phyloP scores from a whole-genome alignment of 345 rosid genomes.

The Dipteronia sinensis region DNA sequence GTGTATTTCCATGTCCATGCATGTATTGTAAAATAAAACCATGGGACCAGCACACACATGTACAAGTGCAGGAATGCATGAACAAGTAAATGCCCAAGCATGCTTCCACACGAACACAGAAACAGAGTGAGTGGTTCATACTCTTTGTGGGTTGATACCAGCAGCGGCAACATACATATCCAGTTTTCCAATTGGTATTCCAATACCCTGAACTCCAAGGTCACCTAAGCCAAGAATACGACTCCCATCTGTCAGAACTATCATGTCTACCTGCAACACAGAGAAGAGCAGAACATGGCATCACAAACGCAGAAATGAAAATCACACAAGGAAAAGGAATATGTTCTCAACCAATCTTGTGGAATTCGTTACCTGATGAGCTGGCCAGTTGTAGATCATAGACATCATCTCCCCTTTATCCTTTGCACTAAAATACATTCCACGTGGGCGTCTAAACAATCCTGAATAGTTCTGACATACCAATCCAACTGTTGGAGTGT shows the following conservation, averaged over 20 bases:
- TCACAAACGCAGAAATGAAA: constrained; percentile 10
- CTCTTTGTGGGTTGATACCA: constrained; percentile 93
- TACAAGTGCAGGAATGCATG: neutral
- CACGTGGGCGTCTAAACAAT: constrained; percentile 92
- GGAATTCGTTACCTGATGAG: constrained; percentile 52
- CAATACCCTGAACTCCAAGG: constrained; percentile 98
- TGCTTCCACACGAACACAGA: neutral
- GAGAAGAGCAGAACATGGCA: constrained; percentile 8
- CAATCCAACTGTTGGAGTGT: constrained; percentile 95
- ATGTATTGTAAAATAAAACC: neutral
- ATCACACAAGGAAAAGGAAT: neutral
- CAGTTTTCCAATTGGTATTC: constrained; percentile 96
- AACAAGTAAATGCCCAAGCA: neutral
- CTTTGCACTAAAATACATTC: constrained; percentile 99
- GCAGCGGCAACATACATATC: constrained; percentile 99
- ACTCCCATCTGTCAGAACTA: constrained; percentile 94
- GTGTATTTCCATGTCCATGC: neutral
- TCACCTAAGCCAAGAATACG: constrained; percentile 98
- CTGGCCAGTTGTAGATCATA: constrained; percentile 98
- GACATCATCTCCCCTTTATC: constrained; percentile 99
- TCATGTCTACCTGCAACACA: constrained; percentile 88
- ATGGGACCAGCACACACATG: neutral
- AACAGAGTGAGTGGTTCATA: constrained; percentile 34
- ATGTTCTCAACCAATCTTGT: neutral
- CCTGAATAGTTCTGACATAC: constrained; percentile 99